Percentiles rank a stretch among this genome's conserved stretches.
These are phyloP conservation scores for Ceratocystis cubensis DNA, from an alignment of 2,329 filamentous ascomycete genomes.

Conservation along the genomic window DNA sequence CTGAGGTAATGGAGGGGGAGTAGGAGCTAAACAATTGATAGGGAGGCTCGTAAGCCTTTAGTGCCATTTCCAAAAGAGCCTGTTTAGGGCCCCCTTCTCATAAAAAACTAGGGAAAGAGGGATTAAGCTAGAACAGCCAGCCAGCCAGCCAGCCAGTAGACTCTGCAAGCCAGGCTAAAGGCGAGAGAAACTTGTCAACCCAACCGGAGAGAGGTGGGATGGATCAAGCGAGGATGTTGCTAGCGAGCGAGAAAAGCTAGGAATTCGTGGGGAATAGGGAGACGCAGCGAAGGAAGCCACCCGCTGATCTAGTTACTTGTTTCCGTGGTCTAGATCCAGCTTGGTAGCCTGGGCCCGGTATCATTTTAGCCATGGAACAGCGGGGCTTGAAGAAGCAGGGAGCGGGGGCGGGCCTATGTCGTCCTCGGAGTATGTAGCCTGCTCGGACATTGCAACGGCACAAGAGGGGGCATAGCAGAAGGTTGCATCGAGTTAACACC, in stretches of 20 bases:
- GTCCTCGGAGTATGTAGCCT: background rate
- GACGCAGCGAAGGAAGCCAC: background rate
- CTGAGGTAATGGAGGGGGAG: background rate
- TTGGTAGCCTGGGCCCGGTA: too few species aligned
- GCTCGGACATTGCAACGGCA: background rate
- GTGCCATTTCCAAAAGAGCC: background rate
- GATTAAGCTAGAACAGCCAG: background rate
- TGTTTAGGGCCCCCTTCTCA: background rate
- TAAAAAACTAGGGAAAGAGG: background rate
- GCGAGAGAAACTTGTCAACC: background rate
- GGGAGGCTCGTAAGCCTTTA: background rate
- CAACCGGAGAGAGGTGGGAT: background rate
- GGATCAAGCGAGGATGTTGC: background rate
- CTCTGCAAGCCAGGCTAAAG: background rate
- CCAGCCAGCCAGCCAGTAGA: background rate
- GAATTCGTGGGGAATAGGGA: background rate
- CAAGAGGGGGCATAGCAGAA: background rate
- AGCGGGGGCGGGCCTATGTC: too few species aligned
- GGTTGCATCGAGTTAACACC: too few species aligned
- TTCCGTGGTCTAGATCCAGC: too few species aligned
- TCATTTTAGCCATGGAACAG: too few species aligned
- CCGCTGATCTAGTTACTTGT: too few species aligned
- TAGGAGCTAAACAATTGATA: conserved; percentile 8
- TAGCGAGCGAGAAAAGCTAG: background rate
- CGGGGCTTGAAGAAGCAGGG: too few species aligned